Percentiles rank a stretch among this genome's conserved stretches.
These are phyloP conservation scores for Ascosphaera pollenicola DNA, from an alignment of 2,329 filamentous ascomycete species.

Conservation along the genomic window DNA sequence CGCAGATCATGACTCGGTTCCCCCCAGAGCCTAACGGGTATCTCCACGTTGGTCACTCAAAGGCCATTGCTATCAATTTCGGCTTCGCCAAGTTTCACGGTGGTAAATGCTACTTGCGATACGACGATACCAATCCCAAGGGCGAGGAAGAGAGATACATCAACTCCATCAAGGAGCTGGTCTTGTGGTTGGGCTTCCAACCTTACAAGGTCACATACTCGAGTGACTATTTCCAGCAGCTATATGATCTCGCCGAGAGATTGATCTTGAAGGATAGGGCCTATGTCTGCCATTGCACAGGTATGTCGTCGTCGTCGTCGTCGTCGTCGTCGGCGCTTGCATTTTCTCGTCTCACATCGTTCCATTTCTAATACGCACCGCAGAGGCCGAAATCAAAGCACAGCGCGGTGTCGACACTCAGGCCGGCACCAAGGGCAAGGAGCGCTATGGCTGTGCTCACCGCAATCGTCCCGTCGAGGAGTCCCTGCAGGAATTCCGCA, in stretches of 20 bases:
- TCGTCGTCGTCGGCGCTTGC: not conserved
- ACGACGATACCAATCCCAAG: conserved; percentile 90
- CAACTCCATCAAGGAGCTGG: conserved; percentile 67
- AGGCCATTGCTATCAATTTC: conserved; percentile 92
- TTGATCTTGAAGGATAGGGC: conserved; percentile 47
- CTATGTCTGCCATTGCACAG: conserved; percentile 71
- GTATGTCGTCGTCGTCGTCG: conserved; percentile 12
- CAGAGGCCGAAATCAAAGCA: conserved; percentile 58
- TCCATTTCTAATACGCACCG: not conserved
- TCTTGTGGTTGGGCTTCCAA: conserved; percentile 61
- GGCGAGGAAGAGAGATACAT: conserved; percentile 84
- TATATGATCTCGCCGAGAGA: conserved; percentile 78
- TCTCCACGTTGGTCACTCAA: conserved; percentile 81
- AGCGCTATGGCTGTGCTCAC: conserved; percentile 57
- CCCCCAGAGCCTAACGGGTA: conserved; percentile 84
- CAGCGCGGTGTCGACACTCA: conserved; percentile 41
- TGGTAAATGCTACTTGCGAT: conserved; percentile 55
- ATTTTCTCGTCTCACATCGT: too few relatives aligned
- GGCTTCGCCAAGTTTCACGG: conserved; percentile 74
- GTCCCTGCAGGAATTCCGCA: conserved; percentile 63
- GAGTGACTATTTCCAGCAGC: conserved; percentile 68
- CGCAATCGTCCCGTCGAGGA: conserved; percentile 52
- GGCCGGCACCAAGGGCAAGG: conserved; percentile 26
- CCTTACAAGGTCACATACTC: conserved; percentile 65
- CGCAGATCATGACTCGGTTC: conserved; percentile 41